Conservation (phyloP, 1,284 basidiomycete species). For the Microbotryum silenes-acaulis region DNA sequence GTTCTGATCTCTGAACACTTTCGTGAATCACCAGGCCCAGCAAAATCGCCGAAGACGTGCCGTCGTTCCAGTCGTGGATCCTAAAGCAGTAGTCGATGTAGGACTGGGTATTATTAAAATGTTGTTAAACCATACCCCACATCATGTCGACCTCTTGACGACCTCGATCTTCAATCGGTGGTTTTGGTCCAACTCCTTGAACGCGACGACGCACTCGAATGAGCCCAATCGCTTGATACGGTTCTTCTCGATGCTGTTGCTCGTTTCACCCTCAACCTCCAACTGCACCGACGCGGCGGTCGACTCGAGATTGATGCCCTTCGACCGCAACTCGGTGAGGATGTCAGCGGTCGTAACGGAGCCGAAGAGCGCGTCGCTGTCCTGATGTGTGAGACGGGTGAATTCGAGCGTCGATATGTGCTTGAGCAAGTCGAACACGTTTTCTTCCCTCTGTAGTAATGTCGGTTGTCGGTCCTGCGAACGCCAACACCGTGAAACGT, state of each 20-base stretch:
- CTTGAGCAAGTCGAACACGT: no score
- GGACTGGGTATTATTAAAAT: no score
- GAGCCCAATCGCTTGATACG: slow-evolving; percentile 21
- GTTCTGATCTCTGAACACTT: neutral
- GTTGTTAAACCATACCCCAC: no score
- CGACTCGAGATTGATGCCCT: slow-evolving; percentile 4
- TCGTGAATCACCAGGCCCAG: slow-evolving; percentile 10
- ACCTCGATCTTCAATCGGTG: slow-evolving; percentile 9
- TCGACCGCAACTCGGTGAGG: slow-evolving; percentile 3
- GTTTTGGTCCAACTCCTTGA: slow-evolving; percentile 9
- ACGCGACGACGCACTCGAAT: slow-evolving; percentile 9
- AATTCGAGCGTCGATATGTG: no score
- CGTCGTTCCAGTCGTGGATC: slow-evolving; percentile 24
- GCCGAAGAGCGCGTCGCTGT: slow-evolving; percentile 21
- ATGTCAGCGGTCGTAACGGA: slow-evolving; percentile 23
- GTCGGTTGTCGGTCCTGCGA: no score
- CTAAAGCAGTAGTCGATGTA: no score
- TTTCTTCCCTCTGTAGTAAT: no score
- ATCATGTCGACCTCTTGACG: neutral
- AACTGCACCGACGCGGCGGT: slow-evolving; percentile 3
- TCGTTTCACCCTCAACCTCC: slow-evolving; percentile 6
- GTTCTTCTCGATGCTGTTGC: slow-evolving; percentile 13
- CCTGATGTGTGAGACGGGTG: neutral
- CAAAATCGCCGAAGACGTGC: slow-evolving; percentile 27
- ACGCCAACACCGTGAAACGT: no score